These are phyloP conservation scores for Russula emetica DNA, from an alignment of 768 basidiomycete species.

Conservation along the genomic window DNA sequence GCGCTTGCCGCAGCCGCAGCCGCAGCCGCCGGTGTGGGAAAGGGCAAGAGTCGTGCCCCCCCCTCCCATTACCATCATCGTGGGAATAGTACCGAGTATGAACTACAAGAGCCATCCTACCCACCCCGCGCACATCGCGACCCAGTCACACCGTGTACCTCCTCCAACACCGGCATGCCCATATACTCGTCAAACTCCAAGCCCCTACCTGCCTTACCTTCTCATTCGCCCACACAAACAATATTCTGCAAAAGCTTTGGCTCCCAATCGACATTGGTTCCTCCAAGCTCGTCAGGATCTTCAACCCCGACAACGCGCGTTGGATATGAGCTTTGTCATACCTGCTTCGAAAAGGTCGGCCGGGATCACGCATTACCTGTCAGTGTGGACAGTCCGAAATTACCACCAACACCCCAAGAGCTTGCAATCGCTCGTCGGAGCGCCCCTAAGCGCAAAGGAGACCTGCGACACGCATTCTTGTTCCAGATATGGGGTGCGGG, in stretches of 20 bases:
- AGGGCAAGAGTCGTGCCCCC: slow-evolving; percentile 39
- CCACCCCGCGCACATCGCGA: slow-evolving; percentile 22
- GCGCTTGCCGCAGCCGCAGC: slow-evolving; percentile 28
- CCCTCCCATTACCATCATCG: slow-evolving; percentile 19
- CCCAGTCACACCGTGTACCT: background rate
- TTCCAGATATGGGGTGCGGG: slow-evolving; percentile 76
- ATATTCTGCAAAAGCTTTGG: slow-evolving; percentile 9
- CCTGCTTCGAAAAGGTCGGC: slow-evolving; percentile 74
- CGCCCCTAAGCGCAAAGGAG: slow-evolving; percentile 68
- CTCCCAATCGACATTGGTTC: slow-evolving; percentile 23
- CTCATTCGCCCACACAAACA: slow-evolving; percentile 18
- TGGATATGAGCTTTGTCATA: slow-evolving; percentile 83
- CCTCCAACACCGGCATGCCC: slow-evolving; percentile 6
- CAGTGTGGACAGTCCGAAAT: slow-evolving; percentile 36
- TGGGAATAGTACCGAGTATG: slow-evolving; percentile 1
- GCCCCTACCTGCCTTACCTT: slow-evolving; percentile 45
- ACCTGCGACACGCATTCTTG: slow-evolving; percentile 75
- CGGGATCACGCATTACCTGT: slow-evolving; percentile 66
- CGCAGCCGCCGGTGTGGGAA: slow-evolving; percentile 43
- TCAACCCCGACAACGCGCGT: slow-evolving; percentile 11
- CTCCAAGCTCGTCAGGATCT: slow-evolving; percentile 26
- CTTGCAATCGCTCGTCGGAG: slow-evolving; percentile 53
- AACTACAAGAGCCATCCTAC: background rate
- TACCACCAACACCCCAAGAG: slow-evolving; percentile 38
- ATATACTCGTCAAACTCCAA: slow-evolving; percentile 34